Evolutionary conservation across 208 protist species (phyloP), one percentile per base, ranked within the genome.

Genomic region (Acanthamoeba lugdunensis): DNA sequence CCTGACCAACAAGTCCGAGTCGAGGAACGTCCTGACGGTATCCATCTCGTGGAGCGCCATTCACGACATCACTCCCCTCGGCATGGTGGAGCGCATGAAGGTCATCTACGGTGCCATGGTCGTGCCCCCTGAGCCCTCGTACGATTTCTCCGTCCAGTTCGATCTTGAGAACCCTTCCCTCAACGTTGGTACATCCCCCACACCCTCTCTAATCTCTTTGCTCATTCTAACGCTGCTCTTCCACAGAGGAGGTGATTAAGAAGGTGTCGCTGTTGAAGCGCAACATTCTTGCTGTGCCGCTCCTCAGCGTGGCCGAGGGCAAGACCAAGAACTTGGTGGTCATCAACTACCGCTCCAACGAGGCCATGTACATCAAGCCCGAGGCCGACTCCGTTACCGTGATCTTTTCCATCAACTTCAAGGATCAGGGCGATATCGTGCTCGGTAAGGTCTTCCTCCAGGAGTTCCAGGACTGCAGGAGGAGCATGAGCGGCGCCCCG

Each of bases 361-460:
- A 96, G 82, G 52, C 90, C n/a, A 61, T 96, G n/a, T 96, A 95
- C 67, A 65, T 97, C 65, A 97, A 97, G 87, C 21, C 79, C 25
- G 89, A 95, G 85, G 94, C 58, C 81, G 92, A 97, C 48, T 54
- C 75, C 58, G 95, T 95, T 2, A 94, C 94, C n/a, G 95, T 96
- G 33, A 95, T 97, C 81, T 97, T 97, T 93, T 95, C 95, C 52
- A 95, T 96, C 63, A 77, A 61, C 69, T 97, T 97, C 82, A 95
- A 96, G 75, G 96, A 97, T 77, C 16, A 65, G 58, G 95, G 94
- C 82, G 96, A 97, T 87, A 63, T 95, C 25, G 63, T 96, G 52
- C 73, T 97, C 33, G 92, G 67, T 45, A 96, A 96, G 82, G 95
- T 97, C 16, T 97, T 97, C 84, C 93, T 96, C 30, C 93, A 96